Evolutionary conservation across 2,329 filamentous ascomycete genomes (phyloP).

Genomic region (Exutisphaerella laricina): DNA sequence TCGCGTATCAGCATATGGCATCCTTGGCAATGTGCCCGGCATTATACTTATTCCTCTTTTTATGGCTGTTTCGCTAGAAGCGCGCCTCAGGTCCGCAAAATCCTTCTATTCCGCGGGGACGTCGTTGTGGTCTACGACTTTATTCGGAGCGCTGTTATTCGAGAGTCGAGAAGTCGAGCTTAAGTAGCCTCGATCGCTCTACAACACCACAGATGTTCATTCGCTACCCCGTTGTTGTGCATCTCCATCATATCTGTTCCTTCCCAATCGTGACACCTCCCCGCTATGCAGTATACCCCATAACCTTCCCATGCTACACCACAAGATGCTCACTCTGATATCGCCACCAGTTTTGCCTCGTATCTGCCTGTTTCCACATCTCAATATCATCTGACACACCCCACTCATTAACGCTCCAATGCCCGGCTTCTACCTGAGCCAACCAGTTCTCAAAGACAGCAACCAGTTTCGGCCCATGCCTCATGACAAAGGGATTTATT

Average conservation of each 20-base stretch:
- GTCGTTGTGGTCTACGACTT: constrained; percentile 4
- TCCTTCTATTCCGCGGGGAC: constrained; percentile 4
- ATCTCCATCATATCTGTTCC: too few species aligned
- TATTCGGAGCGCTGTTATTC: constrained; percentile 3
- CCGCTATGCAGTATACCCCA: too few species aligned
- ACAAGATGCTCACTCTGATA: constrained; percentile 29
- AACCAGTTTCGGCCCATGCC: constrained; percentile 31
- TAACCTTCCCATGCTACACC: too few species aligned
- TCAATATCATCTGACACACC: constrained; percentile 31
- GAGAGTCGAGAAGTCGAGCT: constrained; percentile 4
- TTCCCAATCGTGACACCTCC: too few species aligned
- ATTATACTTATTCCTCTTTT: constrained; percentile 10
- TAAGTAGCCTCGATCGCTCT: background rate
- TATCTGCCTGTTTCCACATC: constrained; percentile 32
- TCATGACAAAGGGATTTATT: constrained; percentile 32
- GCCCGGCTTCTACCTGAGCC: constrained; percentile 29
- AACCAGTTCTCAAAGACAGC: constrained; percentile 32
- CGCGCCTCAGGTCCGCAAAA: constrained; percentile 7
- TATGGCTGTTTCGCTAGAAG: constrained; percentile 8
- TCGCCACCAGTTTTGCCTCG: constrained; percentile 31
- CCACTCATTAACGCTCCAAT: constrained; percentile 30
- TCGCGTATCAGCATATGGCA: background rate
- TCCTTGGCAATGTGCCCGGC: background rate
- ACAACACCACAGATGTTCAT: background rate
- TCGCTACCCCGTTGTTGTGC: too few species aligned